Percentiles rank a stretch among this genome's conserved stretches.
These are phyloP conservation scores for Stentor roeselii DNA, from an alignment of 73 alveolate genomes.

Conservation along the genomic window DNA sequence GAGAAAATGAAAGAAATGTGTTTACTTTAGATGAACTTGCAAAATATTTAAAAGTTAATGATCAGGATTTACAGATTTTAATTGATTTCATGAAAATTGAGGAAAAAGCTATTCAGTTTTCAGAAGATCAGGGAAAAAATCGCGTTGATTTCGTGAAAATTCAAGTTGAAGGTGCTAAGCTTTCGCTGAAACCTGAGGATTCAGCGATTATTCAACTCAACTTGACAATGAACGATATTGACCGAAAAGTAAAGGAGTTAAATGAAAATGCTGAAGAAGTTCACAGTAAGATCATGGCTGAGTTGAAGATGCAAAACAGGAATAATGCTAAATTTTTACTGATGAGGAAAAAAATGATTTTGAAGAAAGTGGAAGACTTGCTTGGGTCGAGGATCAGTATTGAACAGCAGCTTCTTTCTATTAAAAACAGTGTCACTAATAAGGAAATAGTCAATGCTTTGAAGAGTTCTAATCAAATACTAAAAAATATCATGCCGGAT, in stretches of 20 bases:
- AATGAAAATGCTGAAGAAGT: neutral
- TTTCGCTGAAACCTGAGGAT: neutral
- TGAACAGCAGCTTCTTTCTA: conserved; percentile 2
- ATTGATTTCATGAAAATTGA: neutral
- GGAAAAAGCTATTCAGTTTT: neutral
- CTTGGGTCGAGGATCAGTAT: neutral
- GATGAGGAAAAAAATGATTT: conserved; percentile 2
- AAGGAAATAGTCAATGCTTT: neutral
- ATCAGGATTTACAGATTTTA: neutral
- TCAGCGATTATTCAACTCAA: neutral
- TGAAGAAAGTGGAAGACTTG: neutral
- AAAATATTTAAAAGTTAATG: no score
- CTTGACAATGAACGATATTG: neutral
- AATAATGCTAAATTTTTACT: neutral
- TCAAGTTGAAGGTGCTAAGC: neutral
- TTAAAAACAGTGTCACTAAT: neutral
- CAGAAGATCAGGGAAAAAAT: neutral
- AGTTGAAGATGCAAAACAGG: neutral
- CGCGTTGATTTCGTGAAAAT: neutral
- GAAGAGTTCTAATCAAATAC: neutral
- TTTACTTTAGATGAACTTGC: neutral
- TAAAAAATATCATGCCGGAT: neutral
- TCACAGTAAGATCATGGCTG: neutral
- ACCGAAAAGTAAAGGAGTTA: neutral
- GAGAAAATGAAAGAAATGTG: neutral